Percentiles rank a stretch among this genome's conserved stretches.
phyloP scores from a whole-genome alignment of 176 grass and related monocot species.

The Aegilops speltoides region DNA sequence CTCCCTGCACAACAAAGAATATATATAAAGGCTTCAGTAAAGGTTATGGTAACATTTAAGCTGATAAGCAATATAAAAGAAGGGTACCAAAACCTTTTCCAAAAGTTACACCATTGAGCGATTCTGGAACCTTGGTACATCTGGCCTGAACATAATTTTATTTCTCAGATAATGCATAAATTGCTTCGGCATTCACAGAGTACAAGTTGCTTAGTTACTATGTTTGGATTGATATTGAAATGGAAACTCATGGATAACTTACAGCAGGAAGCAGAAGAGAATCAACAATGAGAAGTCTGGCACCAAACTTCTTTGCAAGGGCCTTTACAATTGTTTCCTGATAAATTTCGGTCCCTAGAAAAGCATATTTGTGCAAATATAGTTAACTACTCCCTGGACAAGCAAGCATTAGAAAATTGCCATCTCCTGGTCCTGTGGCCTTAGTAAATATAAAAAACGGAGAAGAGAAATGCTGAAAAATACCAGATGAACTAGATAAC shows the following conservation, averaged over 20 bases:
- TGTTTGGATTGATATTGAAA: background rate
- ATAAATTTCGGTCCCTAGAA: slow-evolving; percentile 74
- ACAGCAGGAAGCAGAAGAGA: slow-evolving; percentile 60
- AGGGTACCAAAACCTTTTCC: slow-evolving; percentile 55
- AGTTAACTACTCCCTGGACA: background rate
- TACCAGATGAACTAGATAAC: slow-evolving; percentile 76
- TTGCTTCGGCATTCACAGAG: slow-evolving; percentile 8
- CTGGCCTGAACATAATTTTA: slow-evolving; percentile 24
- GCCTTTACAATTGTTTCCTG: slow-evolving; percentile 82
- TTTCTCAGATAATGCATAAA: background rate
- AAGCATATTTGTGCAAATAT: slow-evolving; percentile 7
- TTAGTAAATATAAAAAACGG: background rate
- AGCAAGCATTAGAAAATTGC: background rate
- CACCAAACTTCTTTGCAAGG: slow-evolving; percentile 67
- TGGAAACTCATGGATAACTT: slow-evolving; percentile 36
- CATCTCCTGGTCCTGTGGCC: background rate
- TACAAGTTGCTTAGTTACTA: background rate
- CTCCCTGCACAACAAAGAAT: slow-evolving; percentile 42
- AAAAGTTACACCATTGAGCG: slow-evolving; percentile 13
- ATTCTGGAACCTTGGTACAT: too few relatives aligned
- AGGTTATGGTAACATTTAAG: background rate
- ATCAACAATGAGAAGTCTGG: slow-evolving; percentile 73
- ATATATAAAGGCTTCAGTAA: slow-evolving; percentile 8
- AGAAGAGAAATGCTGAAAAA: background rate
- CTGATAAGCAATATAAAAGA: background rate